Base-by-base conservation (phyloP, 2,329 filamentous ascomycete species). In the Sporothrix pallida region DNA sequence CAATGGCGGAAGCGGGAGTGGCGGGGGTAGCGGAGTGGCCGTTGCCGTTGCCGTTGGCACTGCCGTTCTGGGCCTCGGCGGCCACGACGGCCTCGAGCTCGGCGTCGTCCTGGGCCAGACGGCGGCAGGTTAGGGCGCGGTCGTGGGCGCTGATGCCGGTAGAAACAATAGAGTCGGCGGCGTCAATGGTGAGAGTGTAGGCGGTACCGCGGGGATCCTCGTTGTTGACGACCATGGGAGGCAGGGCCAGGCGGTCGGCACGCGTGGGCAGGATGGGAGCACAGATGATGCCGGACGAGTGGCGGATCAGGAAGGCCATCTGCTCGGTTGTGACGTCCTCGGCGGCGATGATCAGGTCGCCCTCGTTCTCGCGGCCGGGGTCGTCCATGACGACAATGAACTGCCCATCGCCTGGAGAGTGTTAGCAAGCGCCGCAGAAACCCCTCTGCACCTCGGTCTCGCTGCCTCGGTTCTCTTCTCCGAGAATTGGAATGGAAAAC, bases 341-440 rank as follows among this genome's bases (percentile, higher is more conserved):
- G 76, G 94, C 95, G 77, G 96, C 93, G 80, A 98, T 97, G 83
- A 98, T 98, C 68, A 99, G 89, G 84, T 99, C 96, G 82, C 95
- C 96, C 87, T 99, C 96, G 83, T 99, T 99, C 83, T 99, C 96
- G 82, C 96, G 95, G 76, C 91, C 89, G 76, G 94, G 90, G 78
- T 93, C 93, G 86, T 99, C 96, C 80, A 99, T 93, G 52, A 98
- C 95, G 75, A 99, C 90, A 81, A 99, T 92, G 87, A 98, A 98
- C 81, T 98, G 91, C 74, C 69, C 75, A 63, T 74, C 37, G 69
- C 72, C 75, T 77, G 67, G 7, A 58, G 12, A 54, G 17, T 69
- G 54, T 69, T 48, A 74, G 70, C 46, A 65, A 17, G 37, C 44
- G 31, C 23, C 1, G 17, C 31, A 4, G 23, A 3, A 12, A 9